These are phyloP conservation scores for Chaetomium sp. DNA, from an alignment of 2,329 filamentous ascomycete genomes.

Conservation along the genomic window DNA sequence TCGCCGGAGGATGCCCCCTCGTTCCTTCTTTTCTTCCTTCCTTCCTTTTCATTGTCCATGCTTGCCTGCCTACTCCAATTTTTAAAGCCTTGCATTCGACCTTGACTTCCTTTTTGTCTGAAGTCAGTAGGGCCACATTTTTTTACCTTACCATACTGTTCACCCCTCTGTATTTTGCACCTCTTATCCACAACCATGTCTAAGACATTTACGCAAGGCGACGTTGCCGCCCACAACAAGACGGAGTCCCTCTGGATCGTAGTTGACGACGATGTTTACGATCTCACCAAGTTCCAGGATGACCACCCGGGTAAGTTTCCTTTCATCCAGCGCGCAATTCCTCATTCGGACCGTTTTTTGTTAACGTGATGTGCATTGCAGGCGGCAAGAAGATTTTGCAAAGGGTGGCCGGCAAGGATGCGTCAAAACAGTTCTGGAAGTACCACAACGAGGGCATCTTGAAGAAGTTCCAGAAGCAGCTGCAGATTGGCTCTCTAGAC, in stretches of 20 bases:
- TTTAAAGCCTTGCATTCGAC: not conserved
- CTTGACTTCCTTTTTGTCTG: constrained; percentile 1
- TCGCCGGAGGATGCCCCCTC: not conserved
- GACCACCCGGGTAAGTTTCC: constrained; percentile 65
- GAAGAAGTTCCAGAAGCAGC: constrained; percentile 73
- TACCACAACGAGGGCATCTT: constrained; percentile 80
- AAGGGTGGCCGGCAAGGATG: constrained; percentile 58
- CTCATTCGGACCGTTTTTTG: not conserved
- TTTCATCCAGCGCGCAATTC: not conserved
- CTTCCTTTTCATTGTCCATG: not conserved
- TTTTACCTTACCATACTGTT: not conserved
- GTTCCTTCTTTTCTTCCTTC: not conserved
- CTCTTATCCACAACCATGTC: constrained; percentile 57
- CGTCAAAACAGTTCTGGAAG: constrained; percentile 63
- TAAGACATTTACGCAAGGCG: constrained; percentile 73
- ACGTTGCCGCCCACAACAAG: constrained; percentile 91
- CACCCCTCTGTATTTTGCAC: too few relatives aligned
- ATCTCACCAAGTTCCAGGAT: constrained; percentile 81
- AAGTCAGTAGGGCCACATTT: not conserved
- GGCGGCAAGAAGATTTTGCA: constrained; percentile 60
- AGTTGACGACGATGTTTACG: constrained; percentile 92
- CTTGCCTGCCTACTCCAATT: not conserved
- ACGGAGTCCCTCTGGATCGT: constrained; percentile 79
- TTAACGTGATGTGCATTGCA: constrained; percentile 22
- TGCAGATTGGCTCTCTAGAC: constrained; percentile 83